A percentile compares a stretch with the other conserved stretches of the same genome.
Conservation (phyloP, 2,329 filamentous ascomycete genomes). For the Myotisia sp. region DNA sequence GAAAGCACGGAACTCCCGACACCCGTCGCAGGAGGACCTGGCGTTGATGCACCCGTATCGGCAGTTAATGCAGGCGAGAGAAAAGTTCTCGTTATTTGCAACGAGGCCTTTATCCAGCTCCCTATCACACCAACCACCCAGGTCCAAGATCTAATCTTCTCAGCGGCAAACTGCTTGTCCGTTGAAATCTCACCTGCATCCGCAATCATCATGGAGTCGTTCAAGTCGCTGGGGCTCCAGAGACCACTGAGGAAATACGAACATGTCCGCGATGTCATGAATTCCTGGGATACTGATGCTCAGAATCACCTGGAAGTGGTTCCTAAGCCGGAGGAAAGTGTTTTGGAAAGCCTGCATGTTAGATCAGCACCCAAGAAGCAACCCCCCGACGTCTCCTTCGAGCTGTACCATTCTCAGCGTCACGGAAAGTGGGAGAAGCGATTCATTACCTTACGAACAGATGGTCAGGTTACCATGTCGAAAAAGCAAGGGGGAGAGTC, state of each 20-base stretch:
- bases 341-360: slow-evolving; percentile 47
- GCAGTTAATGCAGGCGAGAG: slow-evolving; percentile 68
- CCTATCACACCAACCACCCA: slow-evolving; percentile 62
- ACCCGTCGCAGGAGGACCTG: slow-evolving; percentile 28
- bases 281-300: slow-evolving; percentile 75
- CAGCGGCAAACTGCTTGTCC: slow-evolving; percentile 49
- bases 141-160: slow-evolving; percentile 55
- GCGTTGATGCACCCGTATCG: slow-evolving; percentile 62
- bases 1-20: not conserved
- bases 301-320: slow-evolving; percentile 61
- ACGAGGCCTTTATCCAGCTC: slow-evolving; percentile 54
- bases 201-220: slow-evolving; percentile 65
- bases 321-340: slow-evolving; percentile 39
- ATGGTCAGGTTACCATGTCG: slow-evolving; percentile 56
- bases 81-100: slow-evolving; percentile 58
- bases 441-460: slow-evolving; percentile 55
- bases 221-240: slow-evolving; percentile 60
- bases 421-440: slow-evolving; percentile 82
- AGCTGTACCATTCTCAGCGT: slow-evolving; percentile 66
- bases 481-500: slow-evolving; percentile 54
- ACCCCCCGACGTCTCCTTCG: slow-evolving; percentile 52
- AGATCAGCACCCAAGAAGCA: slow-evolving; percentile 48
- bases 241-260: slow-evolving; percentile 76
- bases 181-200: slow-evolving; percentile 49
- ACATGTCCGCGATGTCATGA: slow-evolving; percentile 71